Evolutionary conservation across 2,329 filamentous ascomycete species (phyloP).

Genomic region (Dendrostoma leiphaemia): DNA sequence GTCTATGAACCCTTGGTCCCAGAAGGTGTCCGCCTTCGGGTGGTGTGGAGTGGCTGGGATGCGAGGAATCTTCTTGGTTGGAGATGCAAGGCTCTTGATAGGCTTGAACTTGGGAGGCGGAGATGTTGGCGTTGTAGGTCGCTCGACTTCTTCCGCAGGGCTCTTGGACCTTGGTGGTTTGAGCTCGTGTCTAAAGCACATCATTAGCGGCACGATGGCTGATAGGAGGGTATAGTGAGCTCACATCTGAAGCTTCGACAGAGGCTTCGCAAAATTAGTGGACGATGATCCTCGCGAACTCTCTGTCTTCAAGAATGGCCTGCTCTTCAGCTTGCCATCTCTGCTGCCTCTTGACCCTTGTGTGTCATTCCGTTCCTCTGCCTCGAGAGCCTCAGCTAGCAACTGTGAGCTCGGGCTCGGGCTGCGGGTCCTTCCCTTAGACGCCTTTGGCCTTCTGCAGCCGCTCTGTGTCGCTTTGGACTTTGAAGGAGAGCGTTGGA

Average conservation of each 20-base stretch:
- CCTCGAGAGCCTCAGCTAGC: slow-evolving; percentile 13
- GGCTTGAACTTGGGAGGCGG: slow-evolving; percentile 4
- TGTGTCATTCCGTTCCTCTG: neutral
- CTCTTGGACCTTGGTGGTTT: neutral
- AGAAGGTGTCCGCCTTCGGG: slow-evolving; percentile 56
- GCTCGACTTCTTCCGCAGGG: neutral
- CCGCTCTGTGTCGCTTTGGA: neutral
- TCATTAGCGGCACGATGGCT: too few relatives aligned
- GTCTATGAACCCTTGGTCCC: slow-evolving; percentile 57
- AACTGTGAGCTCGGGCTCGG: slow-evolving; percentile 16
- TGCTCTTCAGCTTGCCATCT: neutral
- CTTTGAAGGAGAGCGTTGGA: slow-evolving; percentile 3
- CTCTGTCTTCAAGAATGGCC: neutral
- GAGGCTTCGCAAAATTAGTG: neutral
- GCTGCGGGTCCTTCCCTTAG: neutral
- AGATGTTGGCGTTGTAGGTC: slow-evolving; percentile 14
- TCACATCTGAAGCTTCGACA: slow-evolving; percentile 6
- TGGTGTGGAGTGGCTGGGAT: slow-evolving; percentile 55
- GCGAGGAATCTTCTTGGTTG: slow-evolving; percentile 32
- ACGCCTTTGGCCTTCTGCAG: neutral
- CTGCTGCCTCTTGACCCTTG: neutral
- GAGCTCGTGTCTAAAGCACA: neutral
- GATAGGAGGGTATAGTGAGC: neutral
- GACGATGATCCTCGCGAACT: neutral
- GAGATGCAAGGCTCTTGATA: slow-evolving; percentile 27